These are phyloP conservation scores for Onygenales sp. DNA, from an alignment of 2,329 filamentous ascomycete genomes.

Conservation along the genomic window DNA sequence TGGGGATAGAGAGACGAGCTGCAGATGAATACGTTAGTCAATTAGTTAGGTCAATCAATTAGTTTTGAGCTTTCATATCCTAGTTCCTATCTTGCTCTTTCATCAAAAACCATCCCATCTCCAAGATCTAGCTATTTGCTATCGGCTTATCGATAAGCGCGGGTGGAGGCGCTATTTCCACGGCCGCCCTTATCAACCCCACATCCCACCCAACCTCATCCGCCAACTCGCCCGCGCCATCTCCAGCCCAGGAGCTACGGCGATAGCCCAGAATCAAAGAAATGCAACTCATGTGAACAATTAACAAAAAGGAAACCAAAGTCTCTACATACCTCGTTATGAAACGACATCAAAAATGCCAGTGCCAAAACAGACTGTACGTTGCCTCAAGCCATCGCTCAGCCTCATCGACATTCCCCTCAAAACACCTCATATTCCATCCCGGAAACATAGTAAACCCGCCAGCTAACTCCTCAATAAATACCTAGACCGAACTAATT, in stretches of 20 bases:
- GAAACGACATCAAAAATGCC: slow-evolving; percentile 8
- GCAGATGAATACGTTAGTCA: no score
- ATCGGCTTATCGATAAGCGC: not conserved
- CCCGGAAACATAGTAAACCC: not conserved
- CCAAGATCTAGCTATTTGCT: not conserved
- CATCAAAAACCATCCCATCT: no score
- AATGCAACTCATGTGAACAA: not conserved
- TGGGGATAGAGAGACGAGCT: no score
- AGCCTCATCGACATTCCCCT: not conserved
- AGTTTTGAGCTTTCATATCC: no score
- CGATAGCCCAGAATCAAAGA: not conserved
- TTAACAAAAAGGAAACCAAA: not conserved
- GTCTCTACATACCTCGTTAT: not conserved
- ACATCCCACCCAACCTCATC: not conserved
- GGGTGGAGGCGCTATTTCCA: not conserved
- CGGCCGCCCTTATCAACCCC: not conserved
- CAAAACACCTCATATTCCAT: not conserved
- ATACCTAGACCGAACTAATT: slow-evolving; percentile 11
- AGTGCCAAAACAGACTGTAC: slow-evolving; percentile 13
- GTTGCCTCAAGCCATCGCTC: not conserved
- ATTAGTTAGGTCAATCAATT: no score
- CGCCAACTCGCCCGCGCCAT: not conserved
- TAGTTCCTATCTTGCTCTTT: no score
- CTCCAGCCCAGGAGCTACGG: not conserved
- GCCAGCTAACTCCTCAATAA: not conserved